Evolutionary conservation across 2,329 filamentous ascomycete species (phyloP).

Genomic region (Paraphoma sp.): DNA sequence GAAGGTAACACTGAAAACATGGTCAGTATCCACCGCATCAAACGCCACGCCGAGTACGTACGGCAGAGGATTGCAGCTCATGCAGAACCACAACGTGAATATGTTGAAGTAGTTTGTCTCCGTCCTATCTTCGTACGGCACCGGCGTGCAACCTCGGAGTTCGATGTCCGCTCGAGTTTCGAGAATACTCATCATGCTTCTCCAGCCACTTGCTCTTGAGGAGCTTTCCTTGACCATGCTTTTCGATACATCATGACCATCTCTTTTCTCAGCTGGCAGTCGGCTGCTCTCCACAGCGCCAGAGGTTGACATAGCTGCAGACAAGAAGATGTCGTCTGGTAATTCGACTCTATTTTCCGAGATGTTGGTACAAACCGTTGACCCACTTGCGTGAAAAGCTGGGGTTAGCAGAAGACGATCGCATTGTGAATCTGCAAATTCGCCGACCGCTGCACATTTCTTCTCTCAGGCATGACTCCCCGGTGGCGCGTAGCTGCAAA

Average conservation of each 20-base stretch:
- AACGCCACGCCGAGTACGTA: slow-evolving; percentile 42
- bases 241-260: not conserved
- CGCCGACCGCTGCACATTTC: not conserved
- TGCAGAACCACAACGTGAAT: slow-evolving; percentile 67
- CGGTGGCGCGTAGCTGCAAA: slow-evolving; percentile 1
- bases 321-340: no score
- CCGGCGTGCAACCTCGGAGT: slow-evolving; percentile 60
- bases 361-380: not conserved
- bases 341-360: not conserved
- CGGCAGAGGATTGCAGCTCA: slow-evolving; percentile 65
- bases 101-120: slow-evolving; percentile 62
- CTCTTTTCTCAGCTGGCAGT: not conserved
- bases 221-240: slow-evolving; percentile 12
- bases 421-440: not conserved
- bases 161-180: slow-evolving; percentile 38
- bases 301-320: not conserved
- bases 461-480: slow-evolving; percentile 2
- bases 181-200: slow-evolving; percentile 23
- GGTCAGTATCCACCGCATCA: not conserved
- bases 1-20: slow-evolving; percentile 60
- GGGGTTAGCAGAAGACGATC: not conserved
- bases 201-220: slow-evolving; percentile 17
- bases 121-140: slow-evolving; percentile 61
- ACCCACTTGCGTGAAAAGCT: not conserved
- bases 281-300: not conserved